phyloP scores from a whole-genome alignment of 805 yeast species.

The Barnettozyma populi region DNA sequence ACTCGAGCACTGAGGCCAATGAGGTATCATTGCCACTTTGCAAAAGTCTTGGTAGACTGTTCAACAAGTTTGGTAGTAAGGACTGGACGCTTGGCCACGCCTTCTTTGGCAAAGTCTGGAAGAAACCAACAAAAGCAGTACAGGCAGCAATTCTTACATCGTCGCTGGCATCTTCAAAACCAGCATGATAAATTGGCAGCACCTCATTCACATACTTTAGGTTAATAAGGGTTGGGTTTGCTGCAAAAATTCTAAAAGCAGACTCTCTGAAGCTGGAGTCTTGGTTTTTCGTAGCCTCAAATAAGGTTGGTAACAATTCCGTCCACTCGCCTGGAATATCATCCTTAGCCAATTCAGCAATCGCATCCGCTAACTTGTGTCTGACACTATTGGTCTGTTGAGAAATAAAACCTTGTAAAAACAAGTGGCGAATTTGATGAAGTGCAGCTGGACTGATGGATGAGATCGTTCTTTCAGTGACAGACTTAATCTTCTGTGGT shows the following conservation, averaged over 20 bases:
- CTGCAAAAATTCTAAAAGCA: slow-evolving; percentile 80
- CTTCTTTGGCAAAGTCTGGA: slow-evolving; percentile 72
- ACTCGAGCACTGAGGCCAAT: slow-evolving; percentile 81
- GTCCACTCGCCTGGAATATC: slow-evolving; percentile 64
- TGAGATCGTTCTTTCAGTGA: slow-evolving; percentile 76
- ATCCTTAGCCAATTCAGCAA: slow-evolving; percentile 84
- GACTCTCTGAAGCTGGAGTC: slow-evolving; percentile 79
- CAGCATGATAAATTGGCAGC: slow-evolving; percentile 68
- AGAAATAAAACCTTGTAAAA: slow-evolving; percentile 68
- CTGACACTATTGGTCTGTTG: slow-evolving; percentile 73
- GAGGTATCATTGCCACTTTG: slow-evolving; percentile 76
- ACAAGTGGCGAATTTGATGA: slow-evolving; percentile 54
- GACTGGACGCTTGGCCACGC: slow-evolving; percentile 75
- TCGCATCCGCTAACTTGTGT: slow-evolving; percentile 90
- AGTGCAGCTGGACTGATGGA: slow-evolving; percentile 54
- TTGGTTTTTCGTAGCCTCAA: slow-evolving; percentile 51
- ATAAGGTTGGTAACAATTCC: slow-evolving; percentile 67
- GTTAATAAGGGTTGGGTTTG: slow-evolving; percentile 75
- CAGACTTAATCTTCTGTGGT: slow-evolving; percentile 60
- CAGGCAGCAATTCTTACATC: slow-evolving; percentile 88
- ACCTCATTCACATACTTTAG: slow-evolving; percentile 48
- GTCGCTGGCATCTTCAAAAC: slow-evolving; percentile 75
- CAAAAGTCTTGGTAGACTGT: slow-evolving; percentile 80
- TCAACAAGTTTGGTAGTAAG: slow-evolving; percentile 75
- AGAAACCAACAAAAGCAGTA: slow-evolving; percentile 86